phyloP scores from a whole-genome alignment of 2,329 filamentous ascomycete genomes.

The Penicillium sp. region DNA sequence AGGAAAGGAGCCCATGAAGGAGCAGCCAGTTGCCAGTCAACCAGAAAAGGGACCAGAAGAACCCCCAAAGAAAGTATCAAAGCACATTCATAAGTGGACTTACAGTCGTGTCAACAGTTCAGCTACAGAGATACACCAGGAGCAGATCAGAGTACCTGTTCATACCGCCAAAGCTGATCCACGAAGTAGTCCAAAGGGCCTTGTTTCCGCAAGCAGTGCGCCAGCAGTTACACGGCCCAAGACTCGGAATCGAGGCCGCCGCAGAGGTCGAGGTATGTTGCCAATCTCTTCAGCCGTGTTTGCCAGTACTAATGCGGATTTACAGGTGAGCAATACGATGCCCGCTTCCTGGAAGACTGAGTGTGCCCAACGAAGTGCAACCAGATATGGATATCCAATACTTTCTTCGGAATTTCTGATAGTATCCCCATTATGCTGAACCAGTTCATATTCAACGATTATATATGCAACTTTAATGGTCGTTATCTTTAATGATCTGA shows the following conservation, averaged over 20 bases:
- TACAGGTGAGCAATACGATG: constrained; percentile 32
- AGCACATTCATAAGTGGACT: constrained; percentile 21
- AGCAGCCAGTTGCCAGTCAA: background rate
- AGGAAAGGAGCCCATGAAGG: background rate
- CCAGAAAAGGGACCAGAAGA: background rate
- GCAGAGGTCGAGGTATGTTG: constrained; percentile 31
- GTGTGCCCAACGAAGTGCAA: background rate
- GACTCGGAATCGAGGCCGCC: constrained; percentile 17
- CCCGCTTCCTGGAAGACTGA: constrained; percentile 28
- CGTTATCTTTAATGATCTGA: background rate
- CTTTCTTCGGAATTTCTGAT: background rate
- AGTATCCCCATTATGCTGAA: background rate
- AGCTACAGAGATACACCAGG: constrained; percentile 9
- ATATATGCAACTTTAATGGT: background rate
- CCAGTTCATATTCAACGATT: background rate
- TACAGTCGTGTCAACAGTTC: constrained; percentile 24
- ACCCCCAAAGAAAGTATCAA: constrained; percentile 9
- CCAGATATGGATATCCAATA: background rate
- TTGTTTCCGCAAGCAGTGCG: constrained; percentile 31
- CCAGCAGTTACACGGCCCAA: constrained; percentile 5
- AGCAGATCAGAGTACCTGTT: constrained; percentile 1
- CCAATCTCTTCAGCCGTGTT: background rate
- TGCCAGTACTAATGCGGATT: background rate
- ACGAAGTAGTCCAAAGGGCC: constrained; percentile 29
- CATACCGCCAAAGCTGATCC: constrained; percentile 14